A percentile compares a stretch with the other conserved stretches of the same genome.
Conservation (phyloP, 2,329 filamentous ascomycete genomes). For the Colletotrichum scovillei region DNA sequence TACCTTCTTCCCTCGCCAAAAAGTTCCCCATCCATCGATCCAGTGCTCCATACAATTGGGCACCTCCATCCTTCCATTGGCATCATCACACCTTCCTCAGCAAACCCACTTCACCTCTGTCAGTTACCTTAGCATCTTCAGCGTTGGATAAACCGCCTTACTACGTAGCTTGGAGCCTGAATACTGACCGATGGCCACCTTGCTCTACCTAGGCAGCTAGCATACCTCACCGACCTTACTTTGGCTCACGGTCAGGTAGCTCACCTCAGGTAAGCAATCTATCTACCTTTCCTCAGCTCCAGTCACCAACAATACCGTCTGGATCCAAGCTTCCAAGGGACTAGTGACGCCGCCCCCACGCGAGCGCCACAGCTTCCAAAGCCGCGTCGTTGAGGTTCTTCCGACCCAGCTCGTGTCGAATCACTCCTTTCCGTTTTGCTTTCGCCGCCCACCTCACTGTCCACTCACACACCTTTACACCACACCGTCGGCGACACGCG, state of each 20-base stretch:
- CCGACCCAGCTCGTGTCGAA: neutral
- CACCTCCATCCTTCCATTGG: neutral
- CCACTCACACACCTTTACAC: neutral
- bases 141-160: no score
- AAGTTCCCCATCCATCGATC: neutral
- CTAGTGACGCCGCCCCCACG: neutral
- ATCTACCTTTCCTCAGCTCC: neutral
- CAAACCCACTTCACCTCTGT: neutral
- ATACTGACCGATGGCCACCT: neutral
- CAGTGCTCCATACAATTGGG: neutral
- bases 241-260: neutral
- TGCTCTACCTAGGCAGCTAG: neutral
- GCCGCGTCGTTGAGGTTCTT: slow-evolving; percentile 2
- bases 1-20: neutral
- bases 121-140: neutral
- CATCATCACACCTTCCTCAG: neutral
- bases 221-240: neutral
- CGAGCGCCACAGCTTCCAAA: neutral
- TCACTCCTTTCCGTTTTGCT: neutral
- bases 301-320: neutral
- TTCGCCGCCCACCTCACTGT: neutral
- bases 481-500: neutral
- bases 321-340: neutral
- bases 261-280: neutral
- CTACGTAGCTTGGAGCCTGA: neutral